Evolutionary conservation across 768 basidiomycete species (phyloP).

Genomic region (Dacryopinax spathularia): DNA sequence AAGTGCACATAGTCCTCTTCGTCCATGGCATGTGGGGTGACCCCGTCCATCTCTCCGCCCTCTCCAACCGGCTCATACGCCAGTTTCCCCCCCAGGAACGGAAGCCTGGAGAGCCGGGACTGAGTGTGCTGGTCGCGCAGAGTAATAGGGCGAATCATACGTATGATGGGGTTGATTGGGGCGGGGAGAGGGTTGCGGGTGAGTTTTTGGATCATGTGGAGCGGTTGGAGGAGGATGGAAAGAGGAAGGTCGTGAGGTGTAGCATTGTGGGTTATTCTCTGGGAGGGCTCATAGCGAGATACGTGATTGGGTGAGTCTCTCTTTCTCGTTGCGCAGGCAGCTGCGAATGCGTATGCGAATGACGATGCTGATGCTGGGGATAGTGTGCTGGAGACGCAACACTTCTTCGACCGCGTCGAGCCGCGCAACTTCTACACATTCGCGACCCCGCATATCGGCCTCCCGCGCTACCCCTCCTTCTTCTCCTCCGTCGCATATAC

Average conservation of each 20-base stretch:
- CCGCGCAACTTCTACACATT: constrained; percentile 75
- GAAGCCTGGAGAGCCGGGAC: constrained; percentile 7
- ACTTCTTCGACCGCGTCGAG: constrained; percentile 54
- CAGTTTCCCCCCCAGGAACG: constrained; percentile 18
- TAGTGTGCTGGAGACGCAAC: constrained; percentile 49
- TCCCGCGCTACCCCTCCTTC: constrained; percentile 47
- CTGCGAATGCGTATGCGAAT: too few species aligned
- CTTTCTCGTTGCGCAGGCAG: too few species aligned
- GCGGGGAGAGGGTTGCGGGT: constrained; percentile 61
- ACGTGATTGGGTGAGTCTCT: constrained; percentile 47
- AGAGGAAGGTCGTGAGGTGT: constrained; percentile 48
- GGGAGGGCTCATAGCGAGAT: constrained; percentile 71
- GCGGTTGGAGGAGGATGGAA: constrained; percentile 35
- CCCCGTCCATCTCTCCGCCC: constrained; percentile 46
- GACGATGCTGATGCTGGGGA: not conserved
- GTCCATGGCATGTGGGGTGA: constrained; percentile 64
- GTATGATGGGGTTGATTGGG: constrained; percentile 77
- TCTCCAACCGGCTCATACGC: constrained; percentile 40
- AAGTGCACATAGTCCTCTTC: constrained; percentile 14
- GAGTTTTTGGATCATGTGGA: constrained; percentile 51
- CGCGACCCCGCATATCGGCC: constrained; percentile 71
- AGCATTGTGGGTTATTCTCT: constrained; percentile 67
- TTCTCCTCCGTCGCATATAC: constrained; percentile 38
- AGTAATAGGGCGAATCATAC: constrained; percentile 49
- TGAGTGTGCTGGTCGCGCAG: constrained; percentile 51